Evolutionary conservation across 2,329 filamentous ascomycete species (phyloP).

Genomic region (Amylocarpus encephaloides): DNA sequence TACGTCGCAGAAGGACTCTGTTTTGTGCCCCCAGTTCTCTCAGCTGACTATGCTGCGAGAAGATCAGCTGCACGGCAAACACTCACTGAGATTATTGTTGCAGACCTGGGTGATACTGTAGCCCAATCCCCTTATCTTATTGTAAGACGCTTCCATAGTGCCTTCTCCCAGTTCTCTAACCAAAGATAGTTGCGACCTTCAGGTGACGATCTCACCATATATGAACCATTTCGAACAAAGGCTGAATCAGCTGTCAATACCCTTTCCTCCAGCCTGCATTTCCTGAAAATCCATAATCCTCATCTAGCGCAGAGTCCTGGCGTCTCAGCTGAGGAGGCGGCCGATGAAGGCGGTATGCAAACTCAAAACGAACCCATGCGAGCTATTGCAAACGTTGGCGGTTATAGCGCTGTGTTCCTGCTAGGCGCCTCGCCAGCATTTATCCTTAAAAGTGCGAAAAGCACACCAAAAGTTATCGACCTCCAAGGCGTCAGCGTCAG

Average conservation of each 20-base stretch:
- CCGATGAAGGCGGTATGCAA: constrained; percentile 40
- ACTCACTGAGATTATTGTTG: constrained; percentile 73
- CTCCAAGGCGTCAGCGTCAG: constrained; percentile 63
- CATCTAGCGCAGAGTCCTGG: constrained; percentile 53
- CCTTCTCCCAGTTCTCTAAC: background rate
- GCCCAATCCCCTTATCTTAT: constrained; percentile 72
- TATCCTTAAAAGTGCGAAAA: constrained; percentile 74
- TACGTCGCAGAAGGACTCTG: constrained; percentile 72
- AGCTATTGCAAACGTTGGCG: constrained; percentile 54
- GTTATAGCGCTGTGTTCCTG: constrained; percentile 77
- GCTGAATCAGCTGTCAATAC: constrained; percentile 16
- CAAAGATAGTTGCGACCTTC: constrained; percentile 61
- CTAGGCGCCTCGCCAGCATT: constrained; percentile 75
- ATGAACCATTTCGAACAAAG: constrained; percentile 64
- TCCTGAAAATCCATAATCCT: constrained; percentile 68
- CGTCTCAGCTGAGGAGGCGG: constrained; percentile 41
- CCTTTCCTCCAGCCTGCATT: constrained; percentile 50
- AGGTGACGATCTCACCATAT: constrained; percentile 78
- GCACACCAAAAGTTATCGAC: constrained; percentile 65
- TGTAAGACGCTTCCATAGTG: constrained; percentile 43
- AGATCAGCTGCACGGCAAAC: constrained; percentile 66
- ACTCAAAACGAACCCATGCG: constrained; percentile 39
- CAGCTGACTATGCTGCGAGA: constrained; percentile 61
- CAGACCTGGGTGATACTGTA: constrained; percentile 73
- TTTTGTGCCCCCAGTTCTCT: constrained; percentile 70